Evolutionary conservation across 345 rosid genomes (phyloP), one percentile per base, ranked within the genome.

Genomic region (Corchorus capsularis): DNA sequence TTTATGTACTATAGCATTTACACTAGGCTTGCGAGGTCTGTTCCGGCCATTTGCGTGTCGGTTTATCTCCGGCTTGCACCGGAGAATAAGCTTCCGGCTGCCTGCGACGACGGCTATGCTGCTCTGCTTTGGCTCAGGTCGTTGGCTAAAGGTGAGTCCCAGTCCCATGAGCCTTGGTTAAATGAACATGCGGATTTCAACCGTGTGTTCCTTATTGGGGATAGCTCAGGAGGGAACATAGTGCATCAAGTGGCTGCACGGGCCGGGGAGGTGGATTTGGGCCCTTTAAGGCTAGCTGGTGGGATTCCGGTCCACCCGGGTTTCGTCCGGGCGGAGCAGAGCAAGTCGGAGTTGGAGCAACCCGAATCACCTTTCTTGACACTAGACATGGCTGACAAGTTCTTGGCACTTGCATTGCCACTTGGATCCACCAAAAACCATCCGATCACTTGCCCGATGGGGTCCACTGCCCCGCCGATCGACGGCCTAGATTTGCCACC

Each of bases 401-500:
- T 88, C 63, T 2, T 91, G 57, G 52, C 71, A 2, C 20, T 89
- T 11, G 84, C 86, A 2, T 71, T 91, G 71, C 96, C 96, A 0
- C 47, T 64, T 1, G 86, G 88, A 5, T 39, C 74, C 39, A 83
- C 56, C n/a, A 89, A 82, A 80, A 89, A 86, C 63, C 89, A 89
- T n/a, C 90, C 89, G 0, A 71, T 84, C 10, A 89, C 89, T 1
- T 86, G 92, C 17, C 96, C 93, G 0, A 88, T 89, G 96, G 96
- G 96, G 4, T 12, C n/a, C 0, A 80, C 34, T 0, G 89, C 89
- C 0, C 82, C 83, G 22, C 76, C 86, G 0, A 15, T 91, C 35
- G 77, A 75, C 5, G 46, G 72, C 35, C 81, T 86, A 75, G 82
- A 84, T 6, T 46, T 89, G 64, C 92, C 93, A 46, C 87, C 93